These are phyloP conservation scores for Globisporangium parvum DNA, from an alignment of 352 stramenopile genomes.

Conservation along the genomic window DNA sequence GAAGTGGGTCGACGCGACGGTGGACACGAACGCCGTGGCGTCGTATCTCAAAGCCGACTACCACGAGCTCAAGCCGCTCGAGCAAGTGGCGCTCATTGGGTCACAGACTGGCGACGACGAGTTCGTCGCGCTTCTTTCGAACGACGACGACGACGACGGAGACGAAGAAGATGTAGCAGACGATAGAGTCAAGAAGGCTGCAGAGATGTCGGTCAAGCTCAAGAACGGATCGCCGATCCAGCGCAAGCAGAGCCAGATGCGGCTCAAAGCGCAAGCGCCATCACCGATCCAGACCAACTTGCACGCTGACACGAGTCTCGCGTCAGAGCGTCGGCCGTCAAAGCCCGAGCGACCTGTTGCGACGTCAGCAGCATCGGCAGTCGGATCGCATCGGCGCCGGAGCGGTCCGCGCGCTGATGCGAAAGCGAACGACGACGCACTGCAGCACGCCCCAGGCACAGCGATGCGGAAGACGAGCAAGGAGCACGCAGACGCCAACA, in stretches of 20 bases:
- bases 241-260: conserved; percentile 25
- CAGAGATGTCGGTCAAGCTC: background rate
- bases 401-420: conserved; percentile 5
- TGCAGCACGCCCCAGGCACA: too few relatives aligned
- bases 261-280: background rate
- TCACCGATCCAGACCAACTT: conserved; percentile 3
- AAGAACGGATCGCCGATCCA: conserved; percentile 11
- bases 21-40: conserved; percentile 27
- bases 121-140: conserved; percentile 47
- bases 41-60: conserved; percentile 66
- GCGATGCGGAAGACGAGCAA: too few relatives aligned
- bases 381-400: background rate
- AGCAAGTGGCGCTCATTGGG: conserved; percentile 43
- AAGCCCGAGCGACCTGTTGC: conserved; percentile 1
- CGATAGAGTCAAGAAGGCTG: background rate
- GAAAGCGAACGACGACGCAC: background rate
- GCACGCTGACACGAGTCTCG: background rate
- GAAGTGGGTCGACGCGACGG: conserved; percentile 50
- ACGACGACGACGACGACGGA: conserved; percentile 24
- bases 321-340: background rate
- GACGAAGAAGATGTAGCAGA: background rate
- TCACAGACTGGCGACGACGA: conserved; percentile 46
- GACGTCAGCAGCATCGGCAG: background rate
- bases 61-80: conserved; percentile 45
- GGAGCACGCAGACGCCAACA: too few relatives aligned